A percentile compares a stretch with the other conserved stretches of the same genome.
phyloP scores from a whole-genome alignment of 2,329 filamentous ascomycete species.

The Incumbomyces delicatus region DNA sequence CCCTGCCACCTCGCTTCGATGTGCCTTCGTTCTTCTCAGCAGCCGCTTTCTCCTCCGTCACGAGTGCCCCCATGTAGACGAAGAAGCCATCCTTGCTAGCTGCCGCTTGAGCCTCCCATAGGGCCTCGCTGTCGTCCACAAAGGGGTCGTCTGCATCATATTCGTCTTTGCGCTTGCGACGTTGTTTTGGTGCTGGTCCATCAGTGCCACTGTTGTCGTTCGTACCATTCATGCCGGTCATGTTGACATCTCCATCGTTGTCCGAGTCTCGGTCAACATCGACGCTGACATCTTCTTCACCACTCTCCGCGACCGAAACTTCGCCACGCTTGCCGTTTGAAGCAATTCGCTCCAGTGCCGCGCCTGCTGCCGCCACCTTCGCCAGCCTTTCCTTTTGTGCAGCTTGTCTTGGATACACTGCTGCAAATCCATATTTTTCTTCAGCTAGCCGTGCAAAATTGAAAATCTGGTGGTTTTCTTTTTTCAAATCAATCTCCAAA shows the following conservation, averaged over 20 bases:
- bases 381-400: slow-evolving; percentile 80
- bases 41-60: slow-evolving; percentile 71
- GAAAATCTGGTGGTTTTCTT: slow-evolving; percentile 79
- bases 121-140: slow-evolving; percentile 81
- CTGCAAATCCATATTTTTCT: slow-evolving; percentile 88
- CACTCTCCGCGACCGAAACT: slow-evolving; percentile 46
- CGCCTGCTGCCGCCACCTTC: slow-evolving; percentile 79
- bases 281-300: slow-evolving; percentile 72
- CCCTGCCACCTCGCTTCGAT: slow-evolving; percentile 44
- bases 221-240: slow-evolving; percentile 33
- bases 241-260: slow-evolving; percentile 37
- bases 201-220: slow-evolving; percentile 47
- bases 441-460: slow-evolving; percentile 93
- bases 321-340: slow-evolving; percentile 47
- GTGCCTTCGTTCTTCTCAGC: slow-evolving; percentile 62
- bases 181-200: slow-evolving; percentile 61
- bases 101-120: slow-evolving; percentile 92
- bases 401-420: slow-evolving; percentile 80
- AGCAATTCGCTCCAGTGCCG: slow-evolving; percentile 59
- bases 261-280: slow-evolving; percentile 67
- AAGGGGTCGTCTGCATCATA: slow-evolving; percentile 60
- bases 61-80: slow-evolving; percentile 85
- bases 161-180: slow-evolving; percentile 55
- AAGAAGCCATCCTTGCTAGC: slow-evolving; percentile 96
- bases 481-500: slow-evolving; percentile 69